Evolutionary conservation across 257 asterid species (phyloP).

Genomic region (Fraxinus anomala): DNA sequence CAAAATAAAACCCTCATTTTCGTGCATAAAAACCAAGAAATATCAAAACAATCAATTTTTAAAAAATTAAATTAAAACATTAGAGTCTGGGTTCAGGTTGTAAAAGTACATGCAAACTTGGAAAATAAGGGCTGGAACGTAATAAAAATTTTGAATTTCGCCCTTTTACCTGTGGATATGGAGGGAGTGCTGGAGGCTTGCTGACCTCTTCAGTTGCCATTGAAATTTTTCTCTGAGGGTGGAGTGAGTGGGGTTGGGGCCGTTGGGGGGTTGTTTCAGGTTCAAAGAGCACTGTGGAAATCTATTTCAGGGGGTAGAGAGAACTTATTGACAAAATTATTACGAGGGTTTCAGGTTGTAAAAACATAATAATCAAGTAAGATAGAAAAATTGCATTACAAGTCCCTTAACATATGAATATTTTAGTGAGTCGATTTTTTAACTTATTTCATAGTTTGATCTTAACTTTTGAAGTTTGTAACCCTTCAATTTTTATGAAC

Average conservation of each 20-base stretch:
- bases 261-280: constrained; percentile 24
- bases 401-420: neutral
- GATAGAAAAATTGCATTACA: neutral
- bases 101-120: constrained; percentile 11
- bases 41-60: neutral
- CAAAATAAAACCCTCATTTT: constrained; percentile 19
- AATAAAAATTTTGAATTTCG: neutral
- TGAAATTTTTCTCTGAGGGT: constrained; percentile 25
- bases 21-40: neutral
- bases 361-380: neutral
- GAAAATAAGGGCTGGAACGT: constrained; percentile 11
- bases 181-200: constrained; percentile 57
- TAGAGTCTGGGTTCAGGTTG: neutral
- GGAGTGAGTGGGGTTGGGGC: constrained; percentile 26
- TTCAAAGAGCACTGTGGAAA: constrained; percentile 6
- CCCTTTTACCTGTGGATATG: constrained; percentile 66
- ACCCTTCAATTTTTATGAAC: neutral
- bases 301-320: neutral
- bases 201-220: constrained; percentile 69
- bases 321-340: constrained; percentile 17
- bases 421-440: neutral
- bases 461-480: neutral
- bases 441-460: neutral
- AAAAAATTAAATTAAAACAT: neutral
- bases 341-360: constrained; percentile 6